Base-by-base conservation (phyloP, 768 basidiomycete genomes). In the Pisolithus tinctorius region DNA sequence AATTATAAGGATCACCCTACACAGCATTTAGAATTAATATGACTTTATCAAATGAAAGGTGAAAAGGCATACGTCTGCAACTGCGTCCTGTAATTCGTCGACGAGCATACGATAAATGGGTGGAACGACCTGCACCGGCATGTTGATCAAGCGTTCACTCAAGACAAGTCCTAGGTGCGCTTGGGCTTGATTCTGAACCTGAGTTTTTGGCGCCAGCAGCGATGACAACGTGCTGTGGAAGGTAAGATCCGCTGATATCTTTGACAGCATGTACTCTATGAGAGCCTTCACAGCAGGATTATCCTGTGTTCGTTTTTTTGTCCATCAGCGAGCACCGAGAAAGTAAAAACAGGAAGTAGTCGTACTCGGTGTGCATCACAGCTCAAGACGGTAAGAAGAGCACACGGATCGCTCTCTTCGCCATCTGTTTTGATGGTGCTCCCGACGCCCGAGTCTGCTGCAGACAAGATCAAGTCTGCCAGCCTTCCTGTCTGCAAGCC, bases 91-190 rank as follows among this genome's bases (percentile, higher is more conserved):
- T n/a, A 96, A 72, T 65, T 99, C 95, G 44, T 88, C 83, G 0
- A 74, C 70, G 23, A 98, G 75, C 88, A 97, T 93, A 41, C 76
- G 76, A 67, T 94, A 97, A 83, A 96, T 86, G 1, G 92, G 93
- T 5, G 93, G 87, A 8, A 94, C 77, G 34, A 93, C 82, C 59
- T 97, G 91, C 13, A 93, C 86, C 0, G 95, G 95, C 84, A 99
- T 94, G 65, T 98, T 99, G 57, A 96, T 77, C 47, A 98, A 74
- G 0, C 95, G 77, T 65, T 96, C 92, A 56, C 85, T 88, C 56
- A 99, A 73, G 8, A 97, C 76, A 16, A 96, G 75, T 2, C 91
- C 95, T 43, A 95, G 80, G 54, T 87, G 81, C 14, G 73, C 71
- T 36, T 71, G 67, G 34, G 60, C 30, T 17, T 49, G 45, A 9